Percentiles rank a stretch among this genome's conserved stretches.
These are phyloP conservation scores for Hirsutella rhossiliensis DNA, from an alignment of 2,329 filamentous ascomycete genomes.

Conservation along the genomic window DNA sequence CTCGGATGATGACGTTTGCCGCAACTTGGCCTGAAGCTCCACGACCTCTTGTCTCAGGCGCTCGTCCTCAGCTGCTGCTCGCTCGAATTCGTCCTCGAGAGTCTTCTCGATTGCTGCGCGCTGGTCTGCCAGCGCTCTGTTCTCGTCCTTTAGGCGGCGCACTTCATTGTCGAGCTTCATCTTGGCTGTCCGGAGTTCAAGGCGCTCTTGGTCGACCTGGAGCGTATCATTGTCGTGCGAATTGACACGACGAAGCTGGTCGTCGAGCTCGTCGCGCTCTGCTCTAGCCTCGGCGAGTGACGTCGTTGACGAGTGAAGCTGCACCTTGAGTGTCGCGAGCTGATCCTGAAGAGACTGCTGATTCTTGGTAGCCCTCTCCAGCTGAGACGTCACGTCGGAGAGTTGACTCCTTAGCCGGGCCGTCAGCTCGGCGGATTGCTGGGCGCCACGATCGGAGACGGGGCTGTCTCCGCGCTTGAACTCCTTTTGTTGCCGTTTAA, in stretches of 20 bases:
- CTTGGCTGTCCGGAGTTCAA: constrained; percentile 56
- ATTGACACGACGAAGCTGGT: constrained; percentile 41
- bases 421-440: constrained; percentile 28
- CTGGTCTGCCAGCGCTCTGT: constrained; percentile 41
- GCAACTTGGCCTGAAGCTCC: constrained; percentile 34
- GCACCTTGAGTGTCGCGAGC: constrained; percentile 43
- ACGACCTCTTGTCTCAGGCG: constrained; percentile 44
- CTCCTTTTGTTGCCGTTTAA: constrained; percentile 11
- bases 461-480: constrained; percentile 15
- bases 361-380: constrained; percentile 45
- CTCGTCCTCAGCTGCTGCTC: constrained; percentile 53
- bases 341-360: constrained; percentile 53
- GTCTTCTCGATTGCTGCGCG: constrained; percentile 48
- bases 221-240: constrained; percentile 46
- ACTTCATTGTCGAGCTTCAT: constrained; percentile 57
- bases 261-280: constrained; percentile 55
- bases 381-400: constrained; percentile 43
- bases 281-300: constrained; percentile 46
- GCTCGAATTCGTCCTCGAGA: constrained; percentile 53
- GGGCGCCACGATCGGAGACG: constrained; percentile 19
- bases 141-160: constrained; percentile 53
- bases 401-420: constrained; percentile 44
- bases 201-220: constrained; percentile 54
- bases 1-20: constrained; percentile 33
- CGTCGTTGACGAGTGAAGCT: constrained; percentile 46